Evolutionary conservation across 1,284 basidiomycete species (phyloP), one percentile per base, ranked within the genome.

Genomic region (Heterobasidion annosum): DNA sequence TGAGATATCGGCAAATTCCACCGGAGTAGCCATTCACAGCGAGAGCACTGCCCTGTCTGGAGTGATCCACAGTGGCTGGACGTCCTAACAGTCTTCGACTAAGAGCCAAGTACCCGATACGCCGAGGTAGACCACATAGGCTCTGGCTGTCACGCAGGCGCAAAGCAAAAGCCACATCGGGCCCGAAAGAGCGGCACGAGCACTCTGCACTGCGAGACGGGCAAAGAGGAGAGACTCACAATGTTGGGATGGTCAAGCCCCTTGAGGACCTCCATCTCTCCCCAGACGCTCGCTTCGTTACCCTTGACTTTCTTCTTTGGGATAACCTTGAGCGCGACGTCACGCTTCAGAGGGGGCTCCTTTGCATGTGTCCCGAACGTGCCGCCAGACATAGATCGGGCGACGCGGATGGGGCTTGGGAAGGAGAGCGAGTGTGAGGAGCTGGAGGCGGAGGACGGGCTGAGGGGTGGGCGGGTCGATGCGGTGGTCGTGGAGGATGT

Each of bases 231-330:
- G 2, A 61, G 51, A 77, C 86, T 63, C 57, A 92, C 93, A 59
- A 97, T 91, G 64, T 96, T 93, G 0, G 88, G 84, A 67, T 96
- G 92, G 64, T 93, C 81, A 48, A 97, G 73, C 0, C 86, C 91
- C 63, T 87, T 86, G 55, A 98, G 70, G 1, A 97, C 88, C 51
- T 91, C 83, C 83, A 96, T 94, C 72, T 98, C 94, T 46, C 83
- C 78, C 84, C 89, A 91, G 0, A 95, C 91, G 57, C 81, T 85
- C 51, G 74, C 81, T 67, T 91, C 88, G 61, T 92, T 92, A 10
- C 88, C 91, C 68, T 91, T 93, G 59, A 95, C 89, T 63, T 90
- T 90, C 71, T 94, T 93, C 77, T 94, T 94, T 9, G 88, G 77
- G 51, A 96, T 94, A 58, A 93, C 81, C 71, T 93, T 94, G 52